These are phyloP conservation scores for Baudoinia panamericana DNA, from an alignment of 495 filamentous ascomycete species.

Conservation along the genomic window DNA sequence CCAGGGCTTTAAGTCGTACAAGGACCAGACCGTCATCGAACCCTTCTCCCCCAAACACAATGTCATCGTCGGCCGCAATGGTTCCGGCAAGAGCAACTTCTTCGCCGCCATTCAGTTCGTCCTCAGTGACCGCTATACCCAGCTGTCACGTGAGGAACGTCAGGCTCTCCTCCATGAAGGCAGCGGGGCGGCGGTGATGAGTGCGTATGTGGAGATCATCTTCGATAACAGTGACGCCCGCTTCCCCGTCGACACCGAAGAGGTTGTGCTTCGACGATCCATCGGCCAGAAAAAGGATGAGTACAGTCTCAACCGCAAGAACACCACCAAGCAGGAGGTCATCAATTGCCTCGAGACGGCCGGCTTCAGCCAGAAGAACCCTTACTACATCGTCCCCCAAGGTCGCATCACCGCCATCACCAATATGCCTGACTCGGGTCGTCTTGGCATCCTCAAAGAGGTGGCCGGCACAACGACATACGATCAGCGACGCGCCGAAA, in stretches of 20 bases:
- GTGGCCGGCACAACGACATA: slow-evolving; percentile 96
- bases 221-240: slow-evolving; percentile 96
- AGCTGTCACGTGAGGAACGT: slow-evolving; percentile 91
- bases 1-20: slow-evolving; percentile 99
- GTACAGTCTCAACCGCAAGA: slow-evolving; percentile 92
- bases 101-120: slow-evolving; percentile 98
- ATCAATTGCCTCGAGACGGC: slow-evolving; percentile 92
- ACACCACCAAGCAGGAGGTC: slow-evolving; percentile 86
- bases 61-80: slow-evolving; percentile 98
- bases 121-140: slow-evolving; percentile 90
- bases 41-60: slow-evolving; percentile 97
- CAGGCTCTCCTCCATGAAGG: slow-evolving; percentile 93
- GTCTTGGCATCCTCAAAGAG: slow-evolving; percentile 83
- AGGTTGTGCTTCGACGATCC: slow-evolving; percentile 79
- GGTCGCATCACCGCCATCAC: slow-evolving; percentile 90
- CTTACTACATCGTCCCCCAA: slow-evolving; percentile 98
- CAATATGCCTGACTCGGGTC: slow-evolving; percentile 92
- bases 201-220: slow-evolving; percentile 95
- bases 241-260: slow-evolving; percentile 85
- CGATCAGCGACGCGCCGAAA: slow-evolving; percentile 77
- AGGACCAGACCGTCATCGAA: slow-evolving; percentile 96
- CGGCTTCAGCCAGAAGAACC: slow-evolving; percentile 92
- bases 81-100: slow-evolving; percentile 98
- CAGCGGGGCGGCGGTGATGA: slow-evolving; percentile 95
- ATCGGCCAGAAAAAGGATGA: slow-evolving; percentile 98